Percentiles rank a stretch among this genome's conserved stretches.
These are phyloP conservation scores for Ogataea henricii DNA, from an alignment of 805 yeast species.

Conservation along the genomic window DNA sequence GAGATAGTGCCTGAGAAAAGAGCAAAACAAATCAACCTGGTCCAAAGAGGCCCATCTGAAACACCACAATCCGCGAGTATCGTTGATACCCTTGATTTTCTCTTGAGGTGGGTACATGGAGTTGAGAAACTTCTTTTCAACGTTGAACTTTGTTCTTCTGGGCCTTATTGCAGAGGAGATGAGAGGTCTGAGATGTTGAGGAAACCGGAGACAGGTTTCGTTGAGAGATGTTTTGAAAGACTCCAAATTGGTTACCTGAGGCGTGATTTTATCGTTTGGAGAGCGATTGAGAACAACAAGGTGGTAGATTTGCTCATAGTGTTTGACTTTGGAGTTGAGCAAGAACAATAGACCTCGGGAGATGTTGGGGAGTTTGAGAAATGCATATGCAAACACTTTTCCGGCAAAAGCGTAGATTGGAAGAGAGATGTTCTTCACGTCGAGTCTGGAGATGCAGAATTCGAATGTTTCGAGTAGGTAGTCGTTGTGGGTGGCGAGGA, in stretches of 20 bases:
- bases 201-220: conserved; percentile 22
- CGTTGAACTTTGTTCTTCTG: conserved; percentile 28
- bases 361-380: conserved; percentile 54
- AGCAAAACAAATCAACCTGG: conserved; percentile 54
- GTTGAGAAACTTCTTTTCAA: conserved; percentile 35
- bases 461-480: conserved; percentile 55
- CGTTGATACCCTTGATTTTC: conserved; percentile 47
- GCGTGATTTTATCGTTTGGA: conserved; percentile 12
- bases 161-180: conserved; percentile 24
- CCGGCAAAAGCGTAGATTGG: conserved; percentile 67
- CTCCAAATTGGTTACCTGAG: conserved; percentile 2
- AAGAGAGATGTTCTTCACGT: conserved; percentile 53
- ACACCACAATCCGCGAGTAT: conserved; percentile 66
- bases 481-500: conserved; percentile 31
- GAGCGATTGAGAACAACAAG: conserved; percentile 20
- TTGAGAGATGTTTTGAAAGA: conserved; percentile 10
- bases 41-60: conserved; percentile 59
- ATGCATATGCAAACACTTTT: conserved; percentile 67
- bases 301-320: conserved; percentile 37
- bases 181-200: conserved; percentile 26
- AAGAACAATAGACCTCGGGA: conserved; percentile 59
- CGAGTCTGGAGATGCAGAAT: conserved; percentile 49
- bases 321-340: conserved; percentile 53
- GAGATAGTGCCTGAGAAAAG: conserved; percentile 62
- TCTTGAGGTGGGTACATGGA: conserved; percentile 42